phyloP scores from a whole-genome alignment of 2,329 filamentous ascomycete genomes.

The Lasiodiplodia sp. region DNA sequence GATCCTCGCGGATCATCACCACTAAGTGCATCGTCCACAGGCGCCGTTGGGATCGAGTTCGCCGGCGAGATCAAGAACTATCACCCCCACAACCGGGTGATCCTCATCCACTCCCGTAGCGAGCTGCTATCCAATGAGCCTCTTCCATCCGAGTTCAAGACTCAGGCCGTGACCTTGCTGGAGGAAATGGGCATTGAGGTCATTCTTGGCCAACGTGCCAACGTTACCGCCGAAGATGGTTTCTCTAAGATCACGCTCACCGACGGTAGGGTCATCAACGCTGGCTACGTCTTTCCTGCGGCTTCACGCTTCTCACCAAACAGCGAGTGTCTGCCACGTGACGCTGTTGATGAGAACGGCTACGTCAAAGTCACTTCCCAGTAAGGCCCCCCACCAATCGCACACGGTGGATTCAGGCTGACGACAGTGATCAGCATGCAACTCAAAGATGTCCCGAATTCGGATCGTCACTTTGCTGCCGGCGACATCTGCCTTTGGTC shows the following conservation, averaged over 20 bases:
- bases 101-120: slow-evolving; percentile 74
- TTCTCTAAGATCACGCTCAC: slow-evolving; percentile 55
- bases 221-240: slow-evolving; percentile 37
- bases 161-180: slow-evolving; percentile 65
- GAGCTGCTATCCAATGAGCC: slow-evolving; percentile 76
- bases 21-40: slow-evolving; percentile 40
- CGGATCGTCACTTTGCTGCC: slow-evolving; percentile 68
- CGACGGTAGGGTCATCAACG: slow-evolving; percentile 57
- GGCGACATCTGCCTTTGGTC: slow-evolving; percentile 76
- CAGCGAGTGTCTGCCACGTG: slow-evolving; percentile 66
- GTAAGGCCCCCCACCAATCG: slow-evolving; percentile 46
- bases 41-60: slow-evolving; percentile 83
- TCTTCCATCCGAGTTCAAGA: slow-evolving; percentile 73
- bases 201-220: slow-evolving; percentile 66
- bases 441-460: slow-evolving; percentile 64
- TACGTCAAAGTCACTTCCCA: slow-evolving; percentile 69
- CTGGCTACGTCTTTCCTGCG: slow-evolving; percentile 73
- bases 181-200: slow-evolving; percentile 70
- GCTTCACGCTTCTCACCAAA: slow-evolving; percentile 70
- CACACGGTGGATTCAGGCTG: slow-evolving; percentile 25
- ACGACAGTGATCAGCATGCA: slow-evolving; percentile 34
- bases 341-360: slow-evolving; percentile 67
- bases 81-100: slow-evolving; percentile 71
- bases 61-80: slow-evolving; percentile 77
- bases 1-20: slow-evolving; percentile 6